phyloP scores from a whole-genome alignment of 1,284 basidiomycete genomes.

The Porodaedalea pini region DNA sequence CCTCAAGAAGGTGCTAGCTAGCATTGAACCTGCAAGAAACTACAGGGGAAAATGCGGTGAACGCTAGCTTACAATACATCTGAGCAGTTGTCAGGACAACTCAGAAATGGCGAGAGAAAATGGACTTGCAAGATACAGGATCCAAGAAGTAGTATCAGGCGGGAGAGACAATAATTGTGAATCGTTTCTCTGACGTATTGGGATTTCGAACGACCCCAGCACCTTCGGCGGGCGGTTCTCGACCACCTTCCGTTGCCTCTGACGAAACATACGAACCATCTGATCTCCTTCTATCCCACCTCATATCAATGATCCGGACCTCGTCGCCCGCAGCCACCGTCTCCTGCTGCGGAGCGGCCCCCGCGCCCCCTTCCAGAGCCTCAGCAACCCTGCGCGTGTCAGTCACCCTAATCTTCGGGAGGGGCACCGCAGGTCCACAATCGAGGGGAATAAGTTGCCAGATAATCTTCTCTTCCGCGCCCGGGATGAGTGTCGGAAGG shows the following conservation, averaged over 20 bases:
- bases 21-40: not conserved
- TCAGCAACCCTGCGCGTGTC: conserved; percentile 43
- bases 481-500: conserved; percentile 65
- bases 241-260: not conserved
- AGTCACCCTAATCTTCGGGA: conserved; percentile 57
- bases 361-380: conserved; percentile 8
- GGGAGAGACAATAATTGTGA: conserved; percentile 11
- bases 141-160: not conserved
- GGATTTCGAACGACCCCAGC: not conserved
- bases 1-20: not conserved
- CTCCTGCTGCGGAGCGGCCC: conserved; percentile 17
- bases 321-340: conserved; percentile 40
- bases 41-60: not conserved
- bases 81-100: not conserved
- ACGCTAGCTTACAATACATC: not conserved
- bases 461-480: conserved; percentile 55
- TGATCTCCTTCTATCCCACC: conserved; percentile 36
- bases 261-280: not conserved
- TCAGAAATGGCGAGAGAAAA: not conserved
- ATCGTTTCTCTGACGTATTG: not conserved
- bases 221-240: not conserved
- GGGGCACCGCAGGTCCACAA: conserved; percentile 53
- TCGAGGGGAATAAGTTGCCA: conserved; percentile 72
- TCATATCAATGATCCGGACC: conserved; percentile 51
- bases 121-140: not conserved